Evolutionary conservation across 345 rosid genomes (phyloP).

Genomic region (Melastoma malabathricum): DNA sequence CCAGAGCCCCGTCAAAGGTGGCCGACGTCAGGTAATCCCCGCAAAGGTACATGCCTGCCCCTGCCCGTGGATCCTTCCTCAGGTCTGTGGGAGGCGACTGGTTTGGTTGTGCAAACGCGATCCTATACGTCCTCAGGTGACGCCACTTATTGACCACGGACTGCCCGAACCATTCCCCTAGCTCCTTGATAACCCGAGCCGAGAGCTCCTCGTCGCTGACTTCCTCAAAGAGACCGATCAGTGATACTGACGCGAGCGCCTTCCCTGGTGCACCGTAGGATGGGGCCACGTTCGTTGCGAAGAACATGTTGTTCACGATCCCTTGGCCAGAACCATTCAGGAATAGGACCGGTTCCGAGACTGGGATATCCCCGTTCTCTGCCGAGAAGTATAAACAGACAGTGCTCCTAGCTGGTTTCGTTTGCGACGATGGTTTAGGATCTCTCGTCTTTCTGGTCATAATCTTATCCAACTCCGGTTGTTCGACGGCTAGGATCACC

Average conservation of each 20-base stretch:
- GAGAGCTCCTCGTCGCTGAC: constrained; percentile 37
- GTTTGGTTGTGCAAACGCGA: constrained; percentile 70
- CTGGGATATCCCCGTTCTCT: constrained; percentile 38
- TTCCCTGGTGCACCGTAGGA: constrained; percentile 60
- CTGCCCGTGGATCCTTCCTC: constrained; percentile 32
- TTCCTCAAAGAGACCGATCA: constrained; percentile 56
- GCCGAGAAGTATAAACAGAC: constrained; percentile 68
- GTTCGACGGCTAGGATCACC: constrained; percentile 71
- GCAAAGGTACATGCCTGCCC: constrained; percentile 39
- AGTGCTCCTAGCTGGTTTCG: constrained; percentile 47
- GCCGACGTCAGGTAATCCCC: constrained; percentile 77
- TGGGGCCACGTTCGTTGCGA: constrained; percentile 67
- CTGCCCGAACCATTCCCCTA: constrained; percentile 60
- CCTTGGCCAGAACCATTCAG: constrained; percentile 73
- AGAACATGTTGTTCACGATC: constrained; percentile 82
- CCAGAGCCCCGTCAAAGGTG: constrained; percentile 85
- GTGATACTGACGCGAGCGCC: constrained; percentile 60
- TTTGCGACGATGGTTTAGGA: constrained; percentile 7
- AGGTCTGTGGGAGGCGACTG: constrained; percentile 67
- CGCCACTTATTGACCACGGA: constrained; percentile 46
- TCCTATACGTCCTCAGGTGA: constrained; percentile 62
- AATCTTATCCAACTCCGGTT: constrained; percentile 49
- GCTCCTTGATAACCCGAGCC: constrained; percentile 34
- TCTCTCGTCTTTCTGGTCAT: constrained; percentile 23
- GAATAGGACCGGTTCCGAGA: constrained; percentile 54